Base-by-base conservation (phyloP, 23 red algal species). In the Cyanidiococcus yangmingshanensis region DNA sequence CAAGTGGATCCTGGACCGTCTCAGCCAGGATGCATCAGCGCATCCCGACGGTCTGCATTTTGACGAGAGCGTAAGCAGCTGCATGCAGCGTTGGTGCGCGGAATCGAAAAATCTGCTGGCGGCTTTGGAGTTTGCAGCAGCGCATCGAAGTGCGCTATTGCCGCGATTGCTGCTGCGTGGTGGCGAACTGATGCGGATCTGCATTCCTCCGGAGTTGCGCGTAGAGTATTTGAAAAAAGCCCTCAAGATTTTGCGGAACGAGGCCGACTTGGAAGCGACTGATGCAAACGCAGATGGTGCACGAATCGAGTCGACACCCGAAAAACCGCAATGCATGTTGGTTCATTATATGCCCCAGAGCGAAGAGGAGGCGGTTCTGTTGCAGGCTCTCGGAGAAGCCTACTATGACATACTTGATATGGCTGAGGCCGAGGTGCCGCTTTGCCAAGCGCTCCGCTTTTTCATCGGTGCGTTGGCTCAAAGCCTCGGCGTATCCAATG, bases 261-360 rank as follows among this genome's bases (percentile, higher is more conserved):
- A 7, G 32, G 12, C 63, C 16, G 63, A 71, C 32, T 71, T 30
- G 63, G 63, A 32, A 35, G 3, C 63, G 63, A 71, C 7, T 35
- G 7, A 71, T 35, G 63, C 15, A 7, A 3, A 7, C 12, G 27
- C 12, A 12, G 63, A 25, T 35, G 63, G 3, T 2, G 63, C 21
- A 7, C 7, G 16, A 7, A 71, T 12, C 63, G 63, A 30, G 27
- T 25, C 27, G 32, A 30, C 45, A 21, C 21, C 63, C 12, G n/a
- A 35, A 29, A 3, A 12, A 2, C 63, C 15, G n/a, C 63, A 71
- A 71, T 71, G 63, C 63, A 71, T 71, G 63, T 30, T 71, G n/a
- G 63, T 71, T 7, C 7, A 35, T 2, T 71, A 71, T 29, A 71
- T 71, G 63, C 63, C 63, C 3, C n/a, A 25, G n/a, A 71, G n/a